Conservation (phyloP, 495 filamentous ascomycete species). For the Bacidia gigantensis region DNA sequence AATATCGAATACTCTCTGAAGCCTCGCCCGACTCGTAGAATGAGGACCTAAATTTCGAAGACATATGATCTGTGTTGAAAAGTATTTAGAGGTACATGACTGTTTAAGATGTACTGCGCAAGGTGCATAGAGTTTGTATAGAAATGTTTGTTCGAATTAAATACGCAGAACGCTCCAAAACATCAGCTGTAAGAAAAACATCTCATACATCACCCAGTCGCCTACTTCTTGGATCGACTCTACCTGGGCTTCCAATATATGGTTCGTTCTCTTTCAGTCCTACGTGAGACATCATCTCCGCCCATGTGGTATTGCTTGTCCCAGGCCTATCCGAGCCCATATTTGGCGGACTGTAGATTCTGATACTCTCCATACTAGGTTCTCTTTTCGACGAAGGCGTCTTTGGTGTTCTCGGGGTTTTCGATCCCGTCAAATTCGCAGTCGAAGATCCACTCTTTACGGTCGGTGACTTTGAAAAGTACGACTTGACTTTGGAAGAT, state of each 20-base stretch:
- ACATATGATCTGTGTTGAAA: too few species aligned
- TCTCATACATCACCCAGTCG: constrained; percentile 5
- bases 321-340: constrained; percentile 25
- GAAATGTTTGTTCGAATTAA: background rate
- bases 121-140: too few species aligned
- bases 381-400: constrained; percentile 23
- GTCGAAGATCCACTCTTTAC: constrained; percentile 6
- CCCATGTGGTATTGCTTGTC: constrained; percentile 46
- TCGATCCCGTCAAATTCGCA: constrained; percentile 10
- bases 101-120: too few species aligned
- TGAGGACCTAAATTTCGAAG: too few species aligned
- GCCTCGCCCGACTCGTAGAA: too few species aligned
- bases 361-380: constrained; percentile 52
- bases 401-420: constrained; percentile 21
- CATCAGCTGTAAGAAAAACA: background rate
- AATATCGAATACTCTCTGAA: too few species aligned
- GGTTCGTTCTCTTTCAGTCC: constrained; percentile 34
- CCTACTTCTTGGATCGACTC: constrained; percentile 14
- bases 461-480: constrained; percentile 17
- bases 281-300: constrained; percentile 48
- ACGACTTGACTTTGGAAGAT: constrained; percentile 15
- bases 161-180: background rate
- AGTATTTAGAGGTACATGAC: too few species aligned
- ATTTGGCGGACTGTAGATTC: constrained; percentile 52
- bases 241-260: constrained; percentile 19